Evolutionary conservation across 176 grass and related monocot species (phyloP).

Genomic region (Carex littledalei): DNA sequence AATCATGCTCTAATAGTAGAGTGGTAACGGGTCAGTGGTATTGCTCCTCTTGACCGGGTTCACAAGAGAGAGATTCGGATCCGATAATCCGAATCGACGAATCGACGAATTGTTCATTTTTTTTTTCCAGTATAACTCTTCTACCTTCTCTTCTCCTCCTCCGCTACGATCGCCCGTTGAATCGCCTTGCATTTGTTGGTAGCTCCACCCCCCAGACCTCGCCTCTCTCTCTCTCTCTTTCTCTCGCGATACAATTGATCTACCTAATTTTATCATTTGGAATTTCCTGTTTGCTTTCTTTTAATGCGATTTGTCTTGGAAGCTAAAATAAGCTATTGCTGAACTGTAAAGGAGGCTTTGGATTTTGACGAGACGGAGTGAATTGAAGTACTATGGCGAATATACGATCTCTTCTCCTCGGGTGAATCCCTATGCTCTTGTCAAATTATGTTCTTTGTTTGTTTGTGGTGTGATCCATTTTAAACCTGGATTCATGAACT

Average conservation of each 20-base stretch:
- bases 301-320: background rate
- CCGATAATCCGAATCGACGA: background rate
- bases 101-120: background rate
- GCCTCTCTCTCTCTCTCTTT: background rate
- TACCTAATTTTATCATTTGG: background rate
- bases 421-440: conserved; percentile 4
- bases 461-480: background rate
- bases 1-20: no score
- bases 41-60: background rate
- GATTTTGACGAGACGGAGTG: background rate
- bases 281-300: background rate
- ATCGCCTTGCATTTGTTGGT: conserved; percentile 8
- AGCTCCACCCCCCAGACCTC: background rate
- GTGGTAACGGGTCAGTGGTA: background rate
- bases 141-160: conserved; percentile 1
- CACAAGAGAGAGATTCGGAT: background rate
- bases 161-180: conserved; percentile 4
- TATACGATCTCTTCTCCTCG: conserved; percentile 19
- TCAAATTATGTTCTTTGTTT: conserved; percentile 4
- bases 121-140: background rate
- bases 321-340: background rate
- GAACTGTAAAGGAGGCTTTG: background rate
- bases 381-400: conserved; percentile 17
- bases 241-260: background rate
- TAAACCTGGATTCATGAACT: background rate